phyloP scores from a whole-genome alignment of 2,329 filamentous ascomycete species.

The Aquanectria penicillioides region DNA sequence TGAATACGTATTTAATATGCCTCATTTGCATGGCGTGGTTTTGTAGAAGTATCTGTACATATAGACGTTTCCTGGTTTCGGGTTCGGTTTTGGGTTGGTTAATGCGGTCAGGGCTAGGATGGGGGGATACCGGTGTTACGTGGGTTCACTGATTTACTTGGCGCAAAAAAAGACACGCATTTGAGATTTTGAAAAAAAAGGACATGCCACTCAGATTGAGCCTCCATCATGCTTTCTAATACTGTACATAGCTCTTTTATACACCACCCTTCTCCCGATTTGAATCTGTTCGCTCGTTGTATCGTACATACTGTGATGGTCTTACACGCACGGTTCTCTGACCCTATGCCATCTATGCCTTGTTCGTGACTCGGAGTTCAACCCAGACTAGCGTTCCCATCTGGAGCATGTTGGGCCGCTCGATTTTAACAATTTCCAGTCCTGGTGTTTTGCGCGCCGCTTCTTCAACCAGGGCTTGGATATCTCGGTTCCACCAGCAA shows the following conservation, averaged over 20 bases:
- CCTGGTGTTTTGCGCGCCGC: conserved; percentile 60
- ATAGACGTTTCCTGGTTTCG: conserved; percentile 41
- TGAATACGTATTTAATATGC: conserved; percentile 36
- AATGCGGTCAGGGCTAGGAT: conserved; percentile 32
- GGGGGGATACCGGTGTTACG: conserved; percentile 29
- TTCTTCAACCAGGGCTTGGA: conserved; percentile 63
- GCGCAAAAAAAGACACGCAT: conserved; percentile 32
- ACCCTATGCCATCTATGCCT: conserved; percentile 25
- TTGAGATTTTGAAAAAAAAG: conserved; percentile 34
- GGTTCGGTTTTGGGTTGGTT: conserved; percentile 20
- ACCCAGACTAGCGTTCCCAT: conserved; percentile 68
- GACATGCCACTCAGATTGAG: conserved; percentile 41
- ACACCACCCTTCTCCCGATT: conserved; percentile 29
- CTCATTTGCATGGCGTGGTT: conserved; percentile 38
- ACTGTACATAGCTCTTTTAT: conserved; percentile 39
- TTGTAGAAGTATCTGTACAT: conserved; percentile 46
- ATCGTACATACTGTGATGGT: conserved; percentile 15
- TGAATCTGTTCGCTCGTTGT: conserved; percentile 5
- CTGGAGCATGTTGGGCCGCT: conserved; percentile 62
- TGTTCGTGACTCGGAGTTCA: conserved; percentile 59
- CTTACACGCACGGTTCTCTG: not conserved
- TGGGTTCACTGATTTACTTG: conserved; percentile 29
- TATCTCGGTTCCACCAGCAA: conserved; percentile 76
- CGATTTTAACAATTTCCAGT: conserved; percentile 64
- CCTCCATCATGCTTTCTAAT: conserved; percentile 31